These are phyloP conservation scores for Camellia japonica DNA, from an alignment of 148 eudicot species.

Conservation along the genomic window DNA sequence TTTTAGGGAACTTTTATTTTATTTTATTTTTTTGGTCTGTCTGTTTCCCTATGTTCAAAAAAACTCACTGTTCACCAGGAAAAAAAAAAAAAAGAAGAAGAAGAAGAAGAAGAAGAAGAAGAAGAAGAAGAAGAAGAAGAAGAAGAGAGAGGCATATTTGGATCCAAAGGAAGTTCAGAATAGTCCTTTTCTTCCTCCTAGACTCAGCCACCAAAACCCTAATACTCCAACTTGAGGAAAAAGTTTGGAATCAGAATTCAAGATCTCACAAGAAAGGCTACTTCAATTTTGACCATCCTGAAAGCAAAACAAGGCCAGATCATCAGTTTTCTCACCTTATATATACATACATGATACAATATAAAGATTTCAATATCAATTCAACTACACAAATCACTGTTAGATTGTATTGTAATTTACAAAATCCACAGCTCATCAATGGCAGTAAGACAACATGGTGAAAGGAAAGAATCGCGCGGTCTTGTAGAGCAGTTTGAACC, in stretches of 20 bases:
- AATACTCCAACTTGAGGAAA: neutral
- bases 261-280: conserved; percentile 24
- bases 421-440: conserved; percentile 12
- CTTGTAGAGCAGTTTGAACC: conserved; percentile 43
- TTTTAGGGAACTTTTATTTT: no score
- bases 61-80: no score
- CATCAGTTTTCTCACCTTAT: neutral
- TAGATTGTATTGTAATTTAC: no score
- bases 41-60: no score
- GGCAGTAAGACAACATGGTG: conserved; percentile 11
- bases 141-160: neutral
- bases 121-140: no score
- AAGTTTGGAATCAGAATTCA: conserved; percentile 20
- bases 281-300: neutral
- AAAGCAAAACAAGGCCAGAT: neutral
- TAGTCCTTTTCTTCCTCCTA: conserved; percentile 10
- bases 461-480: neutral
- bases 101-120: no score
- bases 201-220: conserved; percentile 13
- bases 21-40: no score
- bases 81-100: no score
- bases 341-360: neutral
- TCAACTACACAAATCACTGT: no score
- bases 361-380: neutral
- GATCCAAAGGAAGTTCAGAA: conserved; percentile 7